phyloP scores from a whole-genome alignment of 805 yeast species.

The Lipomyces sp. region DNA sequence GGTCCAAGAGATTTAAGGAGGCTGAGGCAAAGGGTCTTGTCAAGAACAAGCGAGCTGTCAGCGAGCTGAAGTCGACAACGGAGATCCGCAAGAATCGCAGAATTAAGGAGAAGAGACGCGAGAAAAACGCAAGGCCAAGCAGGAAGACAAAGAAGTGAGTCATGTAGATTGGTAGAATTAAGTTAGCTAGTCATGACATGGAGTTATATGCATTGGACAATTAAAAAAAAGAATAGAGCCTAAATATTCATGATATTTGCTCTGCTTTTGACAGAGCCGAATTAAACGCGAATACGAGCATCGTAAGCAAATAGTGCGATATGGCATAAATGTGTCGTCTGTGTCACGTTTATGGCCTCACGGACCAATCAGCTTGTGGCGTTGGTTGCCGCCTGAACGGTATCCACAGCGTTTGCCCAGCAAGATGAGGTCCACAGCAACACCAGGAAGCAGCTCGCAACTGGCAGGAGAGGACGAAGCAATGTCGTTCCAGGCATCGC shows the following conservation, averaged over 20 bases:
- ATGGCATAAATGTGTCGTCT: neutral
- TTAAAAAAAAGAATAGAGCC: neutral
- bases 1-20: slow-evolving; percentile 77
- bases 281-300: neutral
- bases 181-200: neutral
- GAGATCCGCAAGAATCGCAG: slow-evolving; percentile 80
- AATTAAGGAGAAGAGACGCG: slow-evolving; percentile 69
- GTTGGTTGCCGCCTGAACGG: neutral
- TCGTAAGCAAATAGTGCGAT: neutral
- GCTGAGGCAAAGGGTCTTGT: slow-evolving; percentile 76
- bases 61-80: slow-evolving; percentile 70
- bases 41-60: slow-evolving; percentile 45
- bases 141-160: slow-evolving; percentile 43
- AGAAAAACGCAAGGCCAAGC: slow-evolving; percentile 83
- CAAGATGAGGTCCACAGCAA: neutral
- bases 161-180: neutral
- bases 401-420: neutral
- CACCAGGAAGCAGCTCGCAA: slow-evolving; percentile 2
- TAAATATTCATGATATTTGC: too few relatives aligned
- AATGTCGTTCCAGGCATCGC: slow-evolving; percentile 14
- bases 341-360: neutral
- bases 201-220: neutral
- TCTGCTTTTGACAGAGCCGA: neutral
- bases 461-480: neutral
- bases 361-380: slow-evolving; percentile 1